phyloP scores from a whole-genome alignment of 441 rosid species.

The Isatis lusitanica region DNA sequence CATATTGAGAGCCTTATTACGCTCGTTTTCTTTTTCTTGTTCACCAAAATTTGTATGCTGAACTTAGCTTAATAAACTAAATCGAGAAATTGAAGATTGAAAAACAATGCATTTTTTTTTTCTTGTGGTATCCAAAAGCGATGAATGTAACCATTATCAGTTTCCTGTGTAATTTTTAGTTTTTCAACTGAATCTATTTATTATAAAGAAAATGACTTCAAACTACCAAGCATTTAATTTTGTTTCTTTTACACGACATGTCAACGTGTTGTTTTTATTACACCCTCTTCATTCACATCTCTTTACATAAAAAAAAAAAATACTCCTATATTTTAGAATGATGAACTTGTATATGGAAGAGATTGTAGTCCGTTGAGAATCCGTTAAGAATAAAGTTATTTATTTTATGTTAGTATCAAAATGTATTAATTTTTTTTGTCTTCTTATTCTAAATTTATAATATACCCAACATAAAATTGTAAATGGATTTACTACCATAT shows the following conservation, averaged over 20 bases:
- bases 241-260: slow-evolving; percentile 22
- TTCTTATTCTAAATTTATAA: no score
- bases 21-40: no score
- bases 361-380: no score
- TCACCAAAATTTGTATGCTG: not conserved
- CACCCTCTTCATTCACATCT: slow-evolving; percentile 4
- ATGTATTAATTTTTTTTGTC: no score
- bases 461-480: not conserved
- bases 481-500: not conserved
- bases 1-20: not conserved
- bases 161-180: not conserved
- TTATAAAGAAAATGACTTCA: slow-evolving; percentile 29
- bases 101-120: no score
- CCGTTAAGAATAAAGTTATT: no score
- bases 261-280: slow-evolving; percentile 27
- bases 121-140: no score
- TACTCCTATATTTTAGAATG: not conserved
- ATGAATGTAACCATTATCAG: not conserved
- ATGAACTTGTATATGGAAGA: no score
- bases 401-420: no score
- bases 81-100: no score
- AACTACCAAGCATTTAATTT: slow-evolving; percentile 26
- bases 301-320: not conserved
- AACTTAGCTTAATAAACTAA: no score
- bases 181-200: not conserved